Evolutionary conservation across 805 yeast genomes (phyloP).

Genomic region (Kuraishia capsulata): DNA sequence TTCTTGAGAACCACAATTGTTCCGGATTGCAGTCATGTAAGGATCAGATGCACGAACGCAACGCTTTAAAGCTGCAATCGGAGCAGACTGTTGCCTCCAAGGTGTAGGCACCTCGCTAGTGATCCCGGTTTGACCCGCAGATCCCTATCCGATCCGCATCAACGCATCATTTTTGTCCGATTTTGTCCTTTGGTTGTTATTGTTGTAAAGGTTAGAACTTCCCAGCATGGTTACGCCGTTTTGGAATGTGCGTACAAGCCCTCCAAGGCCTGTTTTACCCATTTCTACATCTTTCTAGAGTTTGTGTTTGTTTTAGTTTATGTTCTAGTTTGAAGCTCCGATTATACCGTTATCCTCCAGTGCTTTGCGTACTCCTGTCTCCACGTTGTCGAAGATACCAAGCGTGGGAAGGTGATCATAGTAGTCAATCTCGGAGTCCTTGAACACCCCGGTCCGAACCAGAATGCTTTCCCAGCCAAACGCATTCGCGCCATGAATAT

Average conservation of each 20-base stretch:
- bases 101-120: conserved; percentile 39
- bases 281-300: no score
- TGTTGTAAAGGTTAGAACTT: no score
- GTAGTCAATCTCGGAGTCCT: conserved; percentile 37
- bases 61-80: conserved; percentile 72
- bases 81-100: conserved; percentile 78
- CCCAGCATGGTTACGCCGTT: no score
- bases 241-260: no score
- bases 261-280: no score
- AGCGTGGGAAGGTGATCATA: conserved; percentile 32
- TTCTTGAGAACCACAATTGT: conserved; percentile 79
- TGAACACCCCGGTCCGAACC: conserved; percentile 82
- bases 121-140: background rate
- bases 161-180: no score
- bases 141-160: no score
- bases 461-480: conserved; percentile 87
- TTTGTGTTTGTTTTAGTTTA: no score
- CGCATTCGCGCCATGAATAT: conserved; percentile 79
- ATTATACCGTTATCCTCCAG: conserved; percentile 8
- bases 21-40: conserved; percentile 71
- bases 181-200: no score
- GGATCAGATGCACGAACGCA: conserved; percentile 73
- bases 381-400: conserved; percentile 41
- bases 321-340: no score
- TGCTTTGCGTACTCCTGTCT: conserved; percentile 29